phyloP scores from a whole-genome alignment of 495 filamentous ascomycete genomes.

The Sporormia fimetaria region DNA sequence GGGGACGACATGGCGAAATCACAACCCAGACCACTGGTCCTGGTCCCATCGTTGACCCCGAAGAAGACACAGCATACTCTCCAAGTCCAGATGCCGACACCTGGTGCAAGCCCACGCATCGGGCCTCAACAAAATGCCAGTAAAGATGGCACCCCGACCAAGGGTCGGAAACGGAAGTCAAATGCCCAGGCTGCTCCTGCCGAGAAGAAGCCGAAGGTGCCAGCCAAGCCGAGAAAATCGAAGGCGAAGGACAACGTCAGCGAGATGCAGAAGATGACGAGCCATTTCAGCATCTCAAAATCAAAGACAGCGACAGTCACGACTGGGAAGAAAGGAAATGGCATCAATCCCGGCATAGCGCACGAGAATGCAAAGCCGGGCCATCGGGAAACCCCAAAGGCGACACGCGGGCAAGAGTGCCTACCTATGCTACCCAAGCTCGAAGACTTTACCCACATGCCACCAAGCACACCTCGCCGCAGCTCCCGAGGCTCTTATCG shows the following conservation, averaged over 20 bases:
- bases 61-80: constrained; percentile 8
- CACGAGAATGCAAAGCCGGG: no score
- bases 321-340: no score
- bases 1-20: constrained; percentile 27
- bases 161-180: constrained; percentile 2
- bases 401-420: no score
- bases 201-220: not conserved
- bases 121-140: no score
- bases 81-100: constrained; percentile 17
- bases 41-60: constrained; percentile 13
- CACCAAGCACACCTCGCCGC: no score
- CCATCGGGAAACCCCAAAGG: no score
- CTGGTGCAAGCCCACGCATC: constrained; percentile 12
- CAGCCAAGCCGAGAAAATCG: not conserved
- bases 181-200: not conserved
- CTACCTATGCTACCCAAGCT: no score
- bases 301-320: no score
- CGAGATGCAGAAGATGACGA: not conserved
- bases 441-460: no score
- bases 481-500: no score
- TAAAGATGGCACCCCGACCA: no score
- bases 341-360: no score
- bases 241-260: not conserved
- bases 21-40: constrained; percentile 6
- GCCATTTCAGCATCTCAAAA: not conserved